Evolutionary conservation across 1,284 basidiomycete genomes (phyloP).

Genomic region (Moesziomyces parantarcticus): DNA sequence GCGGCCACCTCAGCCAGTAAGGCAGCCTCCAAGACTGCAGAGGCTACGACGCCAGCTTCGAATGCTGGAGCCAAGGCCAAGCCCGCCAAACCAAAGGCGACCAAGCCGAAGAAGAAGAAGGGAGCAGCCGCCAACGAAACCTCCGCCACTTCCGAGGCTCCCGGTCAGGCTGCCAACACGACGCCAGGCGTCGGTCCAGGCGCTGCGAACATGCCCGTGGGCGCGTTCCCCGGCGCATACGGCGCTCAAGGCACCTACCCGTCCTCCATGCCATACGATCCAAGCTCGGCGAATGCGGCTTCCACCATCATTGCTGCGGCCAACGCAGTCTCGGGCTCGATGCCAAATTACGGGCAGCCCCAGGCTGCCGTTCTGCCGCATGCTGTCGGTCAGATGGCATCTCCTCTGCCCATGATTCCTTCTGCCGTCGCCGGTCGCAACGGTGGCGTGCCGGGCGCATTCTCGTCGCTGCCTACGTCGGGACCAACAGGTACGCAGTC

Average conservation of each 20-base stretch:
- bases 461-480: conserved; percentile 10
- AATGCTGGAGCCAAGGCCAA: conserved; percentile 28
- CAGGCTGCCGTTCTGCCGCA: conserved; percentile 14
- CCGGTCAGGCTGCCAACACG: conserved; percentile 1
- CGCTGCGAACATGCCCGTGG: conserved; percentile 11
- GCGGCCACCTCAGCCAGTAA: neutral
- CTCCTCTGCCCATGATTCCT: conserved; percentile 30
- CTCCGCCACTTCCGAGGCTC: neutral
- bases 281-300: conserved; percentile 35
- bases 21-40: conserved; percentile 5
- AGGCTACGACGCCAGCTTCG: conserved; percentile 6
- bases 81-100: conserved; percentile 34
- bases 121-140: conserved; percentile 17
- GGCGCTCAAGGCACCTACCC: neutral
- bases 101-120: conserved; percentile 48
- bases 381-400: conserved; percentile 27
- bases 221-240: conserved; percentile 7
- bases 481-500: conserved; percentile 12
- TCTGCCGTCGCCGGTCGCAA: conserved; percentile 21
- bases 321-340: conserved; percentile 37
- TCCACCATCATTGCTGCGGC: conserved; percentile 45
- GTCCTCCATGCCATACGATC: conserved; percentile 14
- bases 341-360: conserved; percentile 28
- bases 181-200: neutral
- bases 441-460: conserved; percentile 1